Conservation (phyloP, 352 stramenopile genomes). For the Achlya hypogyna region DNA sequence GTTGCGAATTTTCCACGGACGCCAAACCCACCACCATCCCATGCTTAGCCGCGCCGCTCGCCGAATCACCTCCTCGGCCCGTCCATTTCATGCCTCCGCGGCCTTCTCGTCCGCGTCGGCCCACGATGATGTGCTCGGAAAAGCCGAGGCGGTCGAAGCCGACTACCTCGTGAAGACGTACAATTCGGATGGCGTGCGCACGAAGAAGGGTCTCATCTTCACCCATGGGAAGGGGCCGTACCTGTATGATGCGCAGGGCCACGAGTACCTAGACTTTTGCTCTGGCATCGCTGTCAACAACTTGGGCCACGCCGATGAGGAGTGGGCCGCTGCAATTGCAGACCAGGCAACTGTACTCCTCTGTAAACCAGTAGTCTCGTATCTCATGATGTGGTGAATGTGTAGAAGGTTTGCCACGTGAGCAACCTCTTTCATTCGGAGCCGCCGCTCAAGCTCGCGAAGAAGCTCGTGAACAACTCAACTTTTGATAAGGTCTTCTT, state of each 20-base stretch:
- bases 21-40: no score
- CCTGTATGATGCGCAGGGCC: slow-evolving; percentile 84
- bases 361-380: background rate
- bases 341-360: slow-evolving; percentile 38
- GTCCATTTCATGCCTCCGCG: background rate
- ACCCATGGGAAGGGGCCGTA: slow-evolving; percentile 86
- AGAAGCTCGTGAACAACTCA: slow-evolving; percentile 94
- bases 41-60: no score
- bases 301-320: slow-evolving; percentile 85
- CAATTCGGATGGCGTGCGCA: slow-evolving; percentile 63
- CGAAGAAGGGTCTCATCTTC: slow-evolving; percentile 55
- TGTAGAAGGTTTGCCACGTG: slow-evolving; percentile 89
- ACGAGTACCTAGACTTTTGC: slow-evolving; percentile 90
- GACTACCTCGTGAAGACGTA: slow-evolving; percentile 82
- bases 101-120: no score
- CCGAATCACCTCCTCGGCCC: no score
- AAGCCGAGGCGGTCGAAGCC: slow-evolving; percentile 48
- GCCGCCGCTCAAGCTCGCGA: slow-evolving; percentile 87
- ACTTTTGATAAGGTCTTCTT: slow-evolving; percentile 97
- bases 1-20: background rate
- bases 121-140: background rate
- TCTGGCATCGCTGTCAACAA: slow-evolving; percentile 86
- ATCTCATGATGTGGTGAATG: slow-evolving; percentile 34
- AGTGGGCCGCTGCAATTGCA: slow-evolving; percentile 67
- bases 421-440: slow-evolving; percentile 96